These are phyloP conservation scores for Wallemia mellicola DNA, from an alignment of 1,284 basidiomycete species.

Conservation along the genomic window DNA sequence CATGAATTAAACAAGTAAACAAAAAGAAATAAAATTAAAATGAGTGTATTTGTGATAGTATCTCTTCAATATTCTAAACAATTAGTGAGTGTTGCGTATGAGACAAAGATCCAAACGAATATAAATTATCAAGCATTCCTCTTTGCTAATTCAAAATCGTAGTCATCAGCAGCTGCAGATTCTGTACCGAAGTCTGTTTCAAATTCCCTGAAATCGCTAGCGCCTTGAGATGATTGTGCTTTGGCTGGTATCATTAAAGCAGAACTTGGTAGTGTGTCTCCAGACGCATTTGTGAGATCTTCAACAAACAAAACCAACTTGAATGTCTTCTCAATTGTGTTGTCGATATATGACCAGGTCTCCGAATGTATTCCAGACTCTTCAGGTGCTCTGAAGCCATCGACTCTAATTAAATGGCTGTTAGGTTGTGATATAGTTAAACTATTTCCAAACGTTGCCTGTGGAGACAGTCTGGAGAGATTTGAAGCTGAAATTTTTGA, in stretches of 20 bases:
- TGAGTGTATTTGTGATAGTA: neutral
- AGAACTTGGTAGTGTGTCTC: neutral
- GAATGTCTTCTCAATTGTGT: neutral
- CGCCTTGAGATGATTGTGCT: neutral
- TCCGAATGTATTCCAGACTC: neutral
- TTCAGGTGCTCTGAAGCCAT: neutral
- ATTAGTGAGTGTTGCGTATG: neutral
- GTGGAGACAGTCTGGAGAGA: neutral
- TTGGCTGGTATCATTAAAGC: neutral
- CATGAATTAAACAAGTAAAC: neutral
- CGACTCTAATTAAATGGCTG: neutral
- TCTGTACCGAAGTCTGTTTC: neutral
- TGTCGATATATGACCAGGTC: neutral
- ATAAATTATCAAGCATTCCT: neutral
- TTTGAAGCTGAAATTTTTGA: neutral
- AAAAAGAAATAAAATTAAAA: neutral
- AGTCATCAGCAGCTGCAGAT: neutral
- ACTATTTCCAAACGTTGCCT: neutral
- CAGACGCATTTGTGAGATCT: neutral
- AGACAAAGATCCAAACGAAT: neutral
- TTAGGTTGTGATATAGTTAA: neutral
- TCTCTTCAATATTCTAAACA: neutral
- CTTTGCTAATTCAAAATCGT: neutral
- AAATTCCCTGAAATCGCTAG: neutral
- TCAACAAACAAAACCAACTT: neutral